Evolutionary conservation across 352 stramenopile species (phyloP).

Genomic region (Phytophthora meadii): DNA sequence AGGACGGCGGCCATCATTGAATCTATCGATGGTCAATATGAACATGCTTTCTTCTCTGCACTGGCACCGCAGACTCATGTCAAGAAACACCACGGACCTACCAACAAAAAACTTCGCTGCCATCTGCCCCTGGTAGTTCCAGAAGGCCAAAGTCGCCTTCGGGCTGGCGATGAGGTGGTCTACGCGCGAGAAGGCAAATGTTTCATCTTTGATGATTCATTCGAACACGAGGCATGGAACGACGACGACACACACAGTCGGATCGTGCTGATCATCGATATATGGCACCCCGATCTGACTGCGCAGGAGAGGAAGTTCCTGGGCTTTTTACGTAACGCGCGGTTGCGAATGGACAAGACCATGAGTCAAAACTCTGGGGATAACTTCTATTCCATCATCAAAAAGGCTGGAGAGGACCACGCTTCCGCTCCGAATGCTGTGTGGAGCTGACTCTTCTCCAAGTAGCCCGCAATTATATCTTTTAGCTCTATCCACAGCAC

Average conservation of each 20-base stretch:
- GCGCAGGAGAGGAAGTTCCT: slow-evolving; percentile 92
- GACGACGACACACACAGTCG: slow-evolving; percentile 76
- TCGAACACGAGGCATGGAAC: slow-evolving; percentile 99
- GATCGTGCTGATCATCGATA: slow-evolving; percentile 94
- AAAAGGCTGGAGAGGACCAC: slow-evolving; percentile 52
- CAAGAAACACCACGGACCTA: slow-evolving; percentile 85
- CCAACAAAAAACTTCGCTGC: slow-evolving; percentile 93
- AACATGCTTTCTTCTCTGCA: slow-evolving; percentile 90
- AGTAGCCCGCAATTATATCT: neutral
- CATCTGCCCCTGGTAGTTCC: slow-evolving; percentile 90
- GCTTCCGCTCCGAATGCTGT: slow-evolving; percentile 44
- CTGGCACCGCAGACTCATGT: slow-evolving; percentile 84
- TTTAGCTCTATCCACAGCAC: slow-evolving; percentile 22
- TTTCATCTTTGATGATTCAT: slow-evolving; percentile 99
- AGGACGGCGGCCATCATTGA: slow-evolving; percentile 66
- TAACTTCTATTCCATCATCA: slow-evolving; percentile 82
- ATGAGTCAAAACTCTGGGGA: slow-evolving; percentile 43
- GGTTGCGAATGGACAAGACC: slow-evolving; percentile 67
- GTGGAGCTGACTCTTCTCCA: slow-evolving; percentile 49
- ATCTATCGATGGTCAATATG: slow-evolving; percentile 68
- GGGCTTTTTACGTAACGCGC: slow-evolving; percentile 71
- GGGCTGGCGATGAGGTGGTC: slow-evolving; percentile 74
- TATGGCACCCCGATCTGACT: slow-evolving; percentile 96
- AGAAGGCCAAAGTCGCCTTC: slow-evolving; percentile 60
- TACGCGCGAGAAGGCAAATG: slow-evolving; percentile 89